These are phyloP conservation scores for Pyrus hybrid DNA, from an alignment of 331 rosid genomes.

Conservation along the genomic window DNA sequence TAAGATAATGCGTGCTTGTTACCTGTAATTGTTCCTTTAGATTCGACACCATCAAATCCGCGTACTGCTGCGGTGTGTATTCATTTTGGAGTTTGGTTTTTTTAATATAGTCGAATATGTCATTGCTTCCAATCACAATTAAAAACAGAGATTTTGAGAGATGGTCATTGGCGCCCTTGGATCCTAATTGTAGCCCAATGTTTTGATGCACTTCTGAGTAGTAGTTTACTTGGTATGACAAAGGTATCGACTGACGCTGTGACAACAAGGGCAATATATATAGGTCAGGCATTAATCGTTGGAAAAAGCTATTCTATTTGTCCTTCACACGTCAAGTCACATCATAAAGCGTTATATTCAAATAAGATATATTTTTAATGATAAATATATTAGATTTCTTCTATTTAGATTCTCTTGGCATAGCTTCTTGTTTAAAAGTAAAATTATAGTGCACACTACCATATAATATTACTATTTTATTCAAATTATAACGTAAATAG, in stretches of 20 bases:
- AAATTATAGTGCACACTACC: no score
- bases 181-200: slow-evolving; percentile 30
- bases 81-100: slow-evolving; percentile 31
- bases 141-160: slow-evolving; percentile 57
- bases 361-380: no score
- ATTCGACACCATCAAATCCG: slow-evolving; percentile 37
- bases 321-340: no score
- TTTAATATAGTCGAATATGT: slow-evolving; percentile 46
- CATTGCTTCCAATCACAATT: slow-evolving; percentile 77
- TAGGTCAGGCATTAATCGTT: background rate
- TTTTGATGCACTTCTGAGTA: slow-evolving; percentile 28
- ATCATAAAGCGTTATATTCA: no score
- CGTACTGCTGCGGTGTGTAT: slow-evolving; percentile 42
- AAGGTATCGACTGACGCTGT: slow-evolving; percentile 55
- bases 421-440: no score
- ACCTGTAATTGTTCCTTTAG: slow-evolving; percentile 58
- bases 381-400: no score
- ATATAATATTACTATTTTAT: no score
- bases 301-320: no score
- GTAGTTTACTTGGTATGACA: slow-evolving; percentile 48
- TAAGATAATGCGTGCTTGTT: background rate
- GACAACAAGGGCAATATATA: background rate
- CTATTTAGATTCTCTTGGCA: no score
- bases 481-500: no score
- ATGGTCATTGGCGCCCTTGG: slow-evolving; percentile 22